Base-by-base conservation (phyloP, 108 stramenopile species). In the Nannochloropsis oceanica region DNA sequence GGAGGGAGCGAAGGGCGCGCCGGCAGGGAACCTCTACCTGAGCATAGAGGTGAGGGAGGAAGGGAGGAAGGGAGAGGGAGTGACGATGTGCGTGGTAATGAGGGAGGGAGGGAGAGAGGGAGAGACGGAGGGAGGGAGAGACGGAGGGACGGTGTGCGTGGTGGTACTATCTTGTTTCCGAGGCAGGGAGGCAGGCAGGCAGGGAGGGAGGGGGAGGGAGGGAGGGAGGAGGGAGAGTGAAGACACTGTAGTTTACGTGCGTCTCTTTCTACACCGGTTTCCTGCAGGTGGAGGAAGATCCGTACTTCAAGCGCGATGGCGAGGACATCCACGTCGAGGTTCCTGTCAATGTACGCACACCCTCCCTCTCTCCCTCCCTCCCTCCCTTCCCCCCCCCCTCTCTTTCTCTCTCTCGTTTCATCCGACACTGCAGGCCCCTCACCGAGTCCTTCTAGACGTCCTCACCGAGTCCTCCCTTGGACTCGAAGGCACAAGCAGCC, bases 1-100 rank as follows among this genome's bases (percentile, higher is more conserved):
- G 10, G 95, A 94, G 85, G 97, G 97, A 18, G 95, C 95, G 83
- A 59, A 46, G 10, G 86, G 84, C 10, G 46, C 79, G 22, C 93
- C 95, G 13, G 84, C 90, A 27, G 97, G 96, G 11, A 94, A 97
- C 90, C 92, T 98, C 73, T 89, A 94, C 85, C 94, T 98, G 25
- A 93, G 95, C 81, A 92, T 98, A 1, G 42, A 93, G 43, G 98
- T 97, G 14, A 50, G 18, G 46, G 18, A 50, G 18, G 14, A 14
- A 14, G 18, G 18, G 27, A 14, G 12, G 43, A 12, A 82, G n/a
- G 46, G 18, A 18, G 46, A 50, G 14, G 0, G 46, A 18, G 13
- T 18, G 46, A 50, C 14, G 14, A 13, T 18, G 13, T 50, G 14
- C 46, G 46, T 18, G 14, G 46, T 18, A 13, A 50, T 18, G 14